Base-by-base conservation (phyloP, 805 yeast species). In the Yarrowia sp. region DNA sequence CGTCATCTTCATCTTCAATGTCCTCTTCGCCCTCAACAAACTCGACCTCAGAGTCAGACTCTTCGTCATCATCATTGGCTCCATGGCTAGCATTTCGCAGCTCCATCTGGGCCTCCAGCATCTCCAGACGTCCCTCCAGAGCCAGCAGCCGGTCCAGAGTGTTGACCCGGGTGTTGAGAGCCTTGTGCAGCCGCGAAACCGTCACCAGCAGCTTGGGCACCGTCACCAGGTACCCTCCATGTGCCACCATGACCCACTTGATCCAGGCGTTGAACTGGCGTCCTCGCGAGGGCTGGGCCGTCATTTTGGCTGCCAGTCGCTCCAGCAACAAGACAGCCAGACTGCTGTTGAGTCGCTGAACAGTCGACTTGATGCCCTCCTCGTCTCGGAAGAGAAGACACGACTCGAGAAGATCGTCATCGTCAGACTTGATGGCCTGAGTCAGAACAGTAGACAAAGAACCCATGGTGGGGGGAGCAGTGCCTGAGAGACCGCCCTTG, bases 351-450 rank as follows among this genome's bases (percentile, higher is more conserved):
- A 89, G 75, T 59, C 84, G 76, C 67, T 82, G 81, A 44, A 88
- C 80, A 0, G 89, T 82, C 14, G 80, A 76, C 72, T 82, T 80
- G 66, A 85, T 80, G 65, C 82, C 80, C 26, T 74, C 78, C 56
- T 83, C 83, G 68, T 84, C 85, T 22, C 81, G 74, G 66, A 79
- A 79, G 67, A 77, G 73, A 68, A 95, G 80, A 12, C 96, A 96
- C 2, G 90, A 85, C 74, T 95, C 98, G 67, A 95, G 80, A 65
- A 95, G 79, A 10, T 95, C 79, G 71, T 87, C 92, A 74, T 95
- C 99, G 71, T 89, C 90, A 21, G 96, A 86, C 70, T 85, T 86
- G 67, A 95, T 80, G 0, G 99, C 93, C 77, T 95, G 99, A 14
- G 92, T 80, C 49, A 95, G 80, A n/a, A 95, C 84, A 1, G 89